Percentiles rank a stretch among this genome's conserved stretches.
Evolutionary conservation across 139 green algal species (phyloP).

Genomic region (Chlorella ohadii): DNA sequence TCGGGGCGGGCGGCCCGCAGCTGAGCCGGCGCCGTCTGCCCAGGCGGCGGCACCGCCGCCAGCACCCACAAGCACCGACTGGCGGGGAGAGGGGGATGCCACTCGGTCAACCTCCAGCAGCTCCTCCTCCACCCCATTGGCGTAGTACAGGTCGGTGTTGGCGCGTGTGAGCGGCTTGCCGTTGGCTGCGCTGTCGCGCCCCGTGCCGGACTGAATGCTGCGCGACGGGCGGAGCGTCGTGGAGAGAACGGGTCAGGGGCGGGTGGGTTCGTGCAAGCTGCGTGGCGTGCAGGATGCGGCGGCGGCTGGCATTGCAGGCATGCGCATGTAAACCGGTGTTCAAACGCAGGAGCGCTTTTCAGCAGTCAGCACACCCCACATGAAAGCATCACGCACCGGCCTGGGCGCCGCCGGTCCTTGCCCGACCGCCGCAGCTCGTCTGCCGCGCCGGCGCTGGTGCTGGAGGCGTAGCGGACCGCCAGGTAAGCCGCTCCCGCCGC

Average conservation of each 20-base stretch:
- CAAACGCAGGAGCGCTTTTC: too few relatives aligned
- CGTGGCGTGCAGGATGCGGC: background rate
- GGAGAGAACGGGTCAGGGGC: too few relatives aligned
- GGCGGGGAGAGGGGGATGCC: background rate
- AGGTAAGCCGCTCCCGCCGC: slow-evolving; percentile 55
- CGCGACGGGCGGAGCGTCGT: too few relatives aligned
- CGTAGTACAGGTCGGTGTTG: slow-evolving; percentile 36
- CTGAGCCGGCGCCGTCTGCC: background rate
- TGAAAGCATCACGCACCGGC: slow-evolving; percentile 6
- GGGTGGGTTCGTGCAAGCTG: too few relatives aligned
- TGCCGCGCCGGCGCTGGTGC: background rate
- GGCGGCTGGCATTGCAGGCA: background rate
- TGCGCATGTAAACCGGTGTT: too few relatives aligned
- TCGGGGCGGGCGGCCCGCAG: background rate
- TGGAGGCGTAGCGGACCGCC: slow-evolving; percentile 34
- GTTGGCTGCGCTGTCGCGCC: too few relatives aligned
- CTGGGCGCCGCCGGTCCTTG: background rate
- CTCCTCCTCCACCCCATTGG: background rate
- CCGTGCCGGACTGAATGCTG: too few relatives aligned
- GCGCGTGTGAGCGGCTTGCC: background rate
- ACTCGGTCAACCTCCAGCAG: background rate
- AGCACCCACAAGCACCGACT: background rate
- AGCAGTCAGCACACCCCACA: too few relatives aligned
- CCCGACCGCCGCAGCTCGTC: background rate
- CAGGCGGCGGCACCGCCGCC: background rate